phyloP scores from a whole-genome alignment of 2,329 filamentous ascomycete species.

The Xylaria sp. region DNA sequence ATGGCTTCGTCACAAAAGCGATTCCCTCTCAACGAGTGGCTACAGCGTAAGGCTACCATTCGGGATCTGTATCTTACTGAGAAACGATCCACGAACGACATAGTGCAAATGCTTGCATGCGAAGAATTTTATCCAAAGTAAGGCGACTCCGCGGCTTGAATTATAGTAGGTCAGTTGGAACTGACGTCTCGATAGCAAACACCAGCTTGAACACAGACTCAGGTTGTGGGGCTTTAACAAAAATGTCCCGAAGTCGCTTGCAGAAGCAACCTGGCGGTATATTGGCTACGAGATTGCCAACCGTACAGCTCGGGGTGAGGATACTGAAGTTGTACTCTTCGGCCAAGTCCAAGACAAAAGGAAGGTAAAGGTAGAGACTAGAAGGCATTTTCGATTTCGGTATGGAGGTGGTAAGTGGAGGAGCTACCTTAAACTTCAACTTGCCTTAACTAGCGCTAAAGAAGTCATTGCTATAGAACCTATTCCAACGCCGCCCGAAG shows the following conservation, averaged over 20 bases:
- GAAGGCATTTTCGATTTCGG: background rate
- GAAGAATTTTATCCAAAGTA: background rate
- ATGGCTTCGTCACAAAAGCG: background rate
- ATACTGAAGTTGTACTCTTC: background rate
- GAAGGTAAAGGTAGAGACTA: background rate
- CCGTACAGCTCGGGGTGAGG: background rate
- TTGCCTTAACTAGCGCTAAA: background rate
- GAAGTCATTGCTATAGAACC: background rate
- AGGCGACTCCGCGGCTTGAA: background rate
- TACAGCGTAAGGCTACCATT: background rate
- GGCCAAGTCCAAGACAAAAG: conserved; percentile 1
- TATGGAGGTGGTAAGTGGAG: conserved; percentile 3
- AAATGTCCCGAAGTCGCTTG: background rate
- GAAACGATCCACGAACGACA: background rate
- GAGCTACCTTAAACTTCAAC: background rate
- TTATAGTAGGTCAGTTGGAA: background rate
- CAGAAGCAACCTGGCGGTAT: background rate
- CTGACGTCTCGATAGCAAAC: background rate
- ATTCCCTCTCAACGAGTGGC: background rate
- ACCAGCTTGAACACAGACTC: background rate
- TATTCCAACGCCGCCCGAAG: background rate
- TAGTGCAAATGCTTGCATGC: background rate
- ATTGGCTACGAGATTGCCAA: conserved; percentile 1
- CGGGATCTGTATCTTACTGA: background rate
- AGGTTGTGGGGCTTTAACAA: background rate